Evolutionary conservation across 176 grass and related monocot species (phyloP), one percentile per base, ranked within the genome.

Genomic region (Eragrostis curvula): DNA sequence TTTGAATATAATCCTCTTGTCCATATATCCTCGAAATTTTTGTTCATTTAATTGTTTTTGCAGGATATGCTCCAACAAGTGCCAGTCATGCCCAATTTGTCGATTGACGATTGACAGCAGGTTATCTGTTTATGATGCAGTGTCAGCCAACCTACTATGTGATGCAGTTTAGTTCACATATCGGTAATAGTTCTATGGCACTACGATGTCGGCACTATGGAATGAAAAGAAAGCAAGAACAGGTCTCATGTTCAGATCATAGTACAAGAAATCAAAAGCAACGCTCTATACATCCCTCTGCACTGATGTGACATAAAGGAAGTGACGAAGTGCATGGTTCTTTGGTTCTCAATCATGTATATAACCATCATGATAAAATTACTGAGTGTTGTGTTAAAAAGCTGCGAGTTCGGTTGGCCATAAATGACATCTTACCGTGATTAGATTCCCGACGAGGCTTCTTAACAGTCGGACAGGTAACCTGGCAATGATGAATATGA

Each of bases 11-110:
- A 36, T 62, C 32, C 44, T 74, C 9, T 43, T 67, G 21, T 70
- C 57, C 68, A 21, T 75, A n/a, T 29, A 27, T 36, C 40, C 47
- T 39, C 69, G 25, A 51, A 3, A 68, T 41, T 66, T 52, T 42
- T 60, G 8, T 27, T 12, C n/a, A 77, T 81, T 66, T 57, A 40
- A 46, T 28, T 61, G 42, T 29, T 49, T 21, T 74, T 81, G 81
- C 76, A 94, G 89, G 79, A 11, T 60, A 6, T 94, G 86, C 71
- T 87, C 83, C 60, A 45, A 74, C 62, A 91, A 79, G 61, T 94
- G 92, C 44, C 76, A 45, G 11, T 82, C 74, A 53, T 94, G 92
- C 67, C 89, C 89, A 14, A 91, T 94, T 59, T 94, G 86, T 36
- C 86, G 86, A 66, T 74, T 91, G 28, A 45, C 62, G 12, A 84